These are phyloP conservation scores for Immersiella caudata DNA, from an alignment of 495 filamentous ascomycete genomes.

Conservation along the genomic window DNA sequence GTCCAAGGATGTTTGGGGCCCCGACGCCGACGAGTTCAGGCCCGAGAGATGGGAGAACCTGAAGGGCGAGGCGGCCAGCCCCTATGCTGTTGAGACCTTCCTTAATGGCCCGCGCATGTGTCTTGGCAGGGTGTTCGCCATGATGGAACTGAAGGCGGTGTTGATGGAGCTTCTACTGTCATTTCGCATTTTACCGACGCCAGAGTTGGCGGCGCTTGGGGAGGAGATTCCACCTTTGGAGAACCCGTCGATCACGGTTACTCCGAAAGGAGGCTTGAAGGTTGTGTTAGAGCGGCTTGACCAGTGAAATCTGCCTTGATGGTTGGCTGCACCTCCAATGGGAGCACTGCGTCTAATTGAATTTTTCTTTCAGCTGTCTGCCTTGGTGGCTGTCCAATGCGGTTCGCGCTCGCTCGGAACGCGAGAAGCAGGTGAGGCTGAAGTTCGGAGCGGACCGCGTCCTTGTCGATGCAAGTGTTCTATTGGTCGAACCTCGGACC, in stretches of 20 bases:
- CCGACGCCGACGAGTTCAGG: constrained; percentile 70
- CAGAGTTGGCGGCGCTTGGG: too few species aligned
- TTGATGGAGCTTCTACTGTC: constrained; percentile 29
- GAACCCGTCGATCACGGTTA: not conserved
- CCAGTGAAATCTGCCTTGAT: not conserved
- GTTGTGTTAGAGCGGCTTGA: not conserved
- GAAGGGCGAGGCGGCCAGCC: constrained; percentile 21
- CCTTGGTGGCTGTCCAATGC: not conserved
- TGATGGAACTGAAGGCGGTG: constrained; percentile 35
- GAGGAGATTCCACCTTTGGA: not conserved
- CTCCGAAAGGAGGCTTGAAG: not conserved
- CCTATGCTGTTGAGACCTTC: constrained; percentile 30
- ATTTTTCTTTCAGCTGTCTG: not conserved
- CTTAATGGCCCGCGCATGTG: constrained; percentile 33
- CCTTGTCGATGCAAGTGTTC: not conserved
- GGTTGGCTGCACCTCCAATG: not conserved
- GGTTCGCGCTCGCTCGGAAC: not conserved
- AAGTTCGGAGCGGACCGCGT: not conserved
- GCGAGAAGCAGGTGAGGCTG: not conserved
- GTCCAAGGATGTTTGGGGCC: constrained; percentile 74
- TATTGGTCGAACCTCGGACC: too few species aligned
- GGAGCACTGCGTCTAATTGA: not conserved
- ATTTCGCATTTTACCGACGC: too few species aligned
- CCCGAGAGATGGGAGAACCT: constrained; percentile 71
- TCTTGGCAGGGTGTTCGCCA: constrained; percentile 34